Evolutionary conservation across 106 monocot genomes (phyloP), one percentile per base, ranked within the genome.

Genomic region (Amphibolis antarctica): DNA sequence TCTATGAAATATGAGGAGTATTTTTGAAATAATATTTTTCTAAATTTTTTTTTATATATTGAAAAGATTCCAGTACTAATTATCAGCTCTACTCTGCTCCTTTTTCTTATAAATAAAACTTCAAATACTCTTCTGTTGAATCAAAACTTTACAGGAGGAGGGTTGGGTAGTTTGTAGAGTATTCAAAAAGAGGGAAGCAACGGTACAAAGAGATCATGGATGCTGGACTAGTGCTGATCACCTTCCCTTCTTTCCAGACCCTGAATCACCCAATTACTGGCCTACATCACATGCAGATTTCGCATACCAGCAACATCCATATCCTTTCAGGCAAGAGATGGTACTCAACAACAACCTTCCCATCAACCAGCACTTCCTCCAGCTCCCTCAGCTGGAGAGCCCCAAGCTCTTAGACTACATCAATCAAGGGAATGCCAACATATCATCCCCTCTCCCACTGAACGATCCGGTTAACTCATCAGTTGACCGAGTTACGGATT

Each of bases 131-230:
- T 36, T 36, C 36, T 36, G 36, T 36, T 36, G 36, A 2, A 36
- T 4, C 7, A 36, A 42, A 30, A 22, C 3, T 1, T 47, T 74
- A 5, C 68, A 89, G 88, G 88, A 88, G 66, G 87, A 88, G 49
- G 88, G 88, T 13, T 89, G 88, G 88, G 88, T 89, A 20, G 88
- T 89, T 14, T 89, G 88, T 59, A 75, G 79, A 22, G 88, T 77
- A n/a, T 89, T 89, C 79, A 89, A 79, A 74, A 89, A 89, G 62
- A 63, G 77, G 55, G 66, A 70, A 25, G 36, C 85, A 2, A 59
- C 68, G 10, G n/a, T 70, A 42, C 70, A 65, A 12, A 85, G 52
- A 44, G 74, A 72, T 0, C 60, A 60, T 30, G 77, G 71, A 23
- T 56, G 19, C 68, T 71, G 14, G 69, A 21, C 25, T 85, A 79